phyloP scores from a whole-genome alignment of 139 green algal genomes.

The Nannochloris sp. region DNA sequence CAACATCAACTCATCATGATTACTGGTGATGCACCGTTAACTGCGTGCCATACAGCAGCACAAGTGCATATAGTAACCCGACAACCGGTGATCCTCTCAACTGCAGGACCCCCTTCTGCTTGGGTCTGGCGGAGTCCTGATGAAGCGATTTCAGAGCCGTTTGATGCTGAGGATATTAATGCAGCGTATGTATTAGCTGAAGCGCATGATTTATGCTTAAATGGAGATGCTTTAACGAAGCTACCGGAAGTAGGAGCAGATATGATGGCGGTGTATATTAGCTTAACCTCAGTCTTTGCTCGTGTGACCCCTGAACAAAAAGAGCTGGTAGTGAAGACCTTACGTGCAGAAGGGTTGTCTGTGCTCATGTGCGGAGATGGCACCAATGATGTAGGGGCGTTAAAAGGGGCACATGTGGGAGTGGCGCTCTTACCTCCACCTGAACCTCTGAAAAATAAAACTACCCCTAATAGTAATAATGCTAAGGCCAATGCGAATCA shows the following conservation, averaged over 20 bases:
- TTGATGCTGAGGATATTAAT: slow-evolving; percentile 20
- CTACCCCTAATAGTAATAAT: too few species aligned
- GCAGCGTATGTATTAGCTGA: slow-evolving; percentile 55
- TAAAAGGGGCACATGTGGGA: slow-evolving; percentile 86
- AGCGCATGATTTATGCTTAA: slow-evolving; percentile 82
- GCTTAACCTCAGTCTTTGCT: slow-evolving; percentile 75
- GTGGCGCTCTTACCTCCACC: slow-evolving; percentile 70
- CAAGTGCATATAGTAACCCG: slow-evolving; percentile 86
- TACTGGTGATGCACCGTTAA: slow-evolving; percentile 84
- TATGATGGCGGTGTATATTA: slow-evolving; percentile 38
- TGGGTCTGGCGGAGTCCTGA: slow-evolving; percentile 69
- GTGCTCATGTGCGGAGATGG: slow-evolving; percentile 97
- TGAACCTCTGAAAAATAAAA: slow-evolving; percentile 8
- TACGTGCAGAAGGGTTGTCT: slow-evolving; percentile 55
- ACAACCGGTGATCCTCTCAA: slow-evolving; percentile 58
- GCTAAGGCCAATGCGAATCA: neutral
- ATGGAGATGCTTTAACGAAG: slow-evolving; percentile 71
- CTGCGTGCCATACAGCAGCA: slow-evolving; percentile 71
- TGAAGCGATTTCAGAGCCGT: slow-evolving; percentile 41
- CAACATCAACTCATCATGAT: slow-evolving; percentile 93
- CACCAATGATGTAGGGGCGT: slow-evolving; percentile 96
- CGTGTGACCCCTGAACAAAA: slow-evolving; percentile 93
- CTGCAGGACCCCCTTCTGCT: neutral
- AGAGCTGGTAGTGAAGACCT: slow-evolving; percentile 85
- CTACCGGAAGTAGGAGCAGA: slow-evolving; percentile 44